These are phyloP conservation scores for Phytophthora kernoviae DNA, from an alignment of 352 stramenopile genomes.

Conservation along the genomic window DNA sequence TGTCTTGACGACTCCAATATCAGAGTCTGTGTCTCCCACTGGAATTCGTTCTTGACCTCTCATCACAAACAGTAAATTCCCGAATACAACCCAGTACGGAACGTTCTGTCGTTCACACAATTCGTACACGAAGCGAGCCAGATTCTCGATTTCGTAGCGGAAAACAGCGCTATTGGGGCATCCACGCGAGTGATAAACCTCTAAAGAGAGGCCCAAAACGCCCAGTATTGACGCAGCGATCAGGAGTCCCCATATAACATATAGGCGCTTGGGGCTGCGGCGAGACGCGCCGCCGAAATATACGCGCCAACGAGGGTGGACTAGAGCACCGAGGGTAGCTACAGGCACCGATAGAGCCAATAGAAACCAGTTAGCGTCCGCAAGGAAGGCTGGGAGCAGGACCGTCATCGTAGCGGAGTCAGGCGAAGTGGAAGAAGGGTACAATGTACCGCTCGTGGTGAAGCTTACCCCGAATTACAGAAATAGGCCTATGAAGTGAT, in stretches of 20 bases:
- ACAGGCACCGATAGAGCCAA: slow-evolving; percentile 34
- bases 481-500: no score
- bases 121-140: slow-evolving; percentile 70
- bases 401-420: slow-evolving; percentile 58
- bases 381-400: slow-evolving; percentile 67
- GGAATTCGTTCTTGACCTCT: slow-evolving; percentile 65
- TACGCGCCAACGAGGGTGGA: slow-evolving; percentile 49
- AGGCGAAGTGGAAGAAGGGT: no score
- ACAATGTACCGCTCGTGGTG: no score
- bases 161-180: slow-evolving; percentile 75
- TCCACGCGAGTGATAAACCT: slow-evolving; percentile 62
- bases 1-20: slow-evolving; percentile 70
- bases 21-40: slow-evolving; percentile 78
- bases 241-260: slow-evolving; percentile 54
- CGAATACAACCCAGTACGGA: slow-evolving; percentile 76
- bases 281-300: slow-evolving; percentile 29
- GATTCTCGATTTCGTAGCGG: slow-evolving; percentile 68
- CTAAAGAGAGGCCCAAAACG: slow-evolving; percentile 52
- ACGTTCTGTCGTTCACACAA: slow-evolving; percentile 52
- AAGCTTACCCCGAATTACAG: no score
- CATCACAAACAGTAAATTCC: slow-evolving; percentile 79
- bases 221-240: slow-evolving; percentile 30
- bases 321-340: slow-evolving; percentile 31
- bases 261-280: slow-evolving; percentile 23
- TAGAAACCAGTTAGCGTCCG: slow-evolving; percentile 73